Conservation (phyloP, 108 stramenopile genomes). For the Skeletonema marinoi region DNA sequence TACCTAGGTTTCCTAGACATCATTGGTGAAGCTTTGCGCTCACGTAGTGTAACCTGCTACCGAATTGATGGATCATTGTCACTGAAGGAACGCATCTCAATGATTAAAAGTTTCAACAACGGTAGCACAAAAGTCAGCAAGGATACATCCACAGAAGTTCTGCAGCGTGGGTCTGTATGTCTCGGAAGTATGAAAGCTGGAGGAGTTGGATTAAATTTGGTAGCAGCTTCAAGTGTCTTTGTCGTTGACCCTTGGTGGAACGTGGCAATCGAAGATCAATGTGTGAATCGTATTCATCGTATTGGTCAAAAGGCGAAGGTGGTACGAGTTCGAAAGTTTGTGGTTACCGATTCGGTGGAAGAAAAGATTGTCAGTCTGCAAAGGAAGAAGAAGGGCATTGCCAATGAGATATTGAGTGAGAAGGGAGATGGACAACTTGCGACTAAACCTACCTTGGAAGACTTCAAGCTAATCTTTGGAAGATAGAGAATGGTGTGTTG, state of each 20-base stretch:
- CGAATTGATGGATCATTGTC: constrained; percentile 80
- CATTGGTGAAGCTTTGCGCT: constrained; percentile 45
- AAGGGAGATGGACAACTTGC: constrained; percentile 24
- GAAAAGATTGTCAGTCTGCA: constrained; percentile 82
- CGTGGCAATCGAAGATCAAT: constrained; percentile 68
- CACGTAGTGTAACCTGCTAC: constrained; percentile 45
- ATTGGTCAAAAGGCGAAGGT: constrained; percentile 81
- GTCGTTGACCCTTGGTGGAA: constrained; percentile 92
- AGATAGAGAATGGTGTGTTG: constrained; percentile 28
- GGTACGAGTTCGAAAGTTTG: constrained; percentile 82
- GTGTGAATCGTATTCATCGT: constrained; percentile 78
- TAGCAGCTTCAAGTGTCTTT: constrained; percentile 73
- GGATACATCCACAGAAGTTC: neutral
- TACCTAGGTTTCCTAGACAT: constrained; percentile 85
- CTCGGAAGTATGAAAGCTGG: constrained; percentile 85
- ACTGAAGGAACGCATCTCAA: constrained; percentile 66
- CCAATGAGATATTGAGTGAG: constrained; percentile 58
- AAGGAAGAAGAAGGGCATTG: constrained; percentile 75
- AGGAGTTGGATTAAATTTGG: constrained; percentile 82
- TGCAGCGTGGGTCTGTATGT: constrained; percentile 64
- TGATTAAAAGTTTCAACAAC: constrained; percentile 69
- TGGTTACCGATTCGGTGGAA: constrained; percentile 77
- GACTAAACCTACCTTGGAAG: constrained; percentile 72
- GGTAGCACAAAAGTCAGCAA: constrained; percentile 3
- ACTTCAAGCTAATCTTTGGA: constrained; percentile 76